Base-by-base conservation (phyloP, 2,329 filamentous ascomycete species). In the Monilinia fructigena region DNA sequence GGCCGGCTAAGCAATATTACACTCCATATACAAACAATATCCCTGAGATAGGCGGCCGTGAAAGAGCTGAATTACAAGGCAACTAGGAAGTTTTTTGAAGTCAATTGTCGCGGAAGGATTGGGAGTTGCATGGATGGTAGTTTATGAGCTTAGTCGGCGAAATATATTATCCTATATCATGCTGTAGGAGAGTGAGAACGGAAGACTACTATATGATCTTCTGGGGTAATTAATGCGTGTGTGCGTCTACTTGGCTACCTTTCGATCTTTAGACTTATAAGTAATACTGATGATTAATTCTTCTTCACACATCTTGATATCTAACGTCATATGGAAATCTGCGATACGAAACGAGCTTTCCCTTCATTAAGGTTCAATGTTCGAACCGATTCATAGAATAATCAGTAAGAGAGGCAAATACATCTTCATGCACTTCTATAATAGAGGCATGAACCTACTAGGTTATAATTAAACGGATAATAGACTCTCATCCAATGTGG, bases 11-110 rank as follows among this genome's bases (percentile, higher is more conserved):
- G 28, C 28, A 60, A 50, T 3, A 4, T 20, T 38, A 12, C 8
- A 60, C 47, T 35, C 4, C 12, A 26, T 38, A 60, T 10, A 48
- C 20, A 2, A 38, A 12, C 4, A 12, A 38, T 14, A 28, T 60
- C 12, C 45, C 45, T 7, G 45, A 60, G 45, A 60, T 50, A 11
- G 58, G 58, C 6, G 45, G 20, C 20, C 4, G 14, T 38, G 58
- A 60, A 16, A 60, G 58, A 50, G 58, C 14, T 26, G 58, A 60
- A 38, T 50, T 60, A 28, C 58, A 26, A 23, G 58, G 45, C 4
- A 60, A 4, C 28, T 50, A 50, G n/a, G 2, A 18, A 12, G 12
- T 2, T 18, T 23, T 26, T 2, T 26, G 28, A 6, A 16, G n/a
- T n/a, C 38, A 16, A 5, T 4, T 12, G 28, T 23, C 12, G 14